Base-by-base conservation (phyloP, 2,329 filamentous ascomycete genomes). In the Rosellinia necatrix region DNA sequence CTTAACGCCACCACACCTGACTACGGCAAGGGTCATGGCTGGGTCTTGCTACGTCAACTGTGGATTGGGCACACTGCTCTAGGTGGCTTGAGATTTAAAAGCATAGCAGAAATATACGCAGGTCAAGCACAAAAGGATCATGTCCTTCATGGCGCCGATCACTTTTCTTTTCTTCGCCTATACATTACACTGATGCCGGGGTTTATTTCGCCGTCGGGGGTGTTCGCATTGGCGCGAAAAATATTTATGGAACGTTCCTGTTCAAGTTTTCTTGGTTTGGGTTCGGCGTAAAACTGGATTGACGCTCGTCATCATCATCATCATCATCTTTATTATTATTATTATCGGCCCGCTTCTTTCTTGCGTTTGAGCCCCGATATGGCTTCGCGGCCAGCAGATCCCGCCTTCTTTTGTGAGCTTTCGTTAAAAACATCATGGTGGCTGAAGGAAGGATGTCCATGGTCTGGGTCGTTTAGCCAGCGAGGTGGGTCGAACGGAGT, bases 271-370 rank as follows among this genome's bases (percentile, higher is more conserved):
- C 27, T 48, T 49, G 34, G 35, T 24, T 47, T 50, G 17, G 46
- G 22, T 10, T 22, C 24, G 49, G 64, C 58, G 61, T 42, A 59
- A 44, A 53, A 50, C 60, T 57, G 63, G 58, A 56, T 65, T 55
- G 40, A 35, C 53, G 59, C 35, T 60, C 52, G 27, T 59, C 38
- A 47, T 53, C 38, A 42, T n/a, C n/a, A n/a, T 60, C 52, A 30
- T 59, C 38, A 47, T 53, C 38, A 42, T n/a, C n/a, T n/a, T n/a
- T n/a, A n/a, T n/a, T n/a, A n/a, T n/a, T n/a, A n/a, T n/a, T n/a
- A n/a, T n/a, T n/a, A n/a, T 41, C 17, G 54, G 58, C 9, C 48
- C 29, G 46, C 29, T 47, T 60, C 56, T 47, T 38, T 40, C 56
- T 62, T 50, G 25, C 42, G 50, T 43, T 34, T n/a, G 37, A 51